These are phyloP conservation scores for Stemphylium lycopersici DNA, from an alignment of 2,329 filamentous ascomycete species.

Conservation along the genomic window DNA sequence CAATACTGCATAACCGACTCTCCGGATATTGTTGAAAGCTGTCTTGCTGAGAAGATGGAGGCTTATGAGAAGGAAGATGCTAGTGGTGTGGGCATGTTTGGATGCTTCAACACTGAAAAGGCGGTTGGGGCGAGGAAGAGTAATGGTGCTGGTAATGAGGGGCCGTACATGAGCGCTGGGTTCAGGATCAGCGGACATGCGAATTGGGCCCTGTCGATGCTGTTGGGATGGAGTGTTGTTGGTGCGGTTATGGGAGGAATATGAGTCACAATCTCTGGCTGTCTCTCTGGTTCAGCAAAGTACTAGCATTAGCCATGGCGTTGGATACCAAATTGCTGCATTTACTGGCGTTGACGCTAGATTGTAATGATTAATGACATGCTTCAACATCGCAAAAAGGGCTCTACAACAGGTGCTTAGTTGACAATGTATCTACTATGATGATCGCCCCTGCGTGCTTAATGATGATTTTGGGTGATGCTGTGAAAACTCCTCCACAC, in stretches of 20 bases:
- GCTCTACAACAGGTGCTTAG: too few relatives aligned
- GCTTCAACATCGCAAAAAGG: too few relatives aligned
- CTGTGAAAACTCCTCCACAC: background rate
- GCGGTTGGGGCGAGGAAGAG: slow-evolving; percentile 10
- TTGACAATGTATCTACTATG: background rate
- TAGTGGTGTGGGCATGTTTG: slow-evolving; percentile 7
- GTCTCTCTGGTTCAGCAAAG: background rate
- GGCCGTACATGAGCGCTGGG: slow-evolving; percentile 14
- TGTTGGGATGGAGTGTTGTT: slow-evolving; percentile 19
- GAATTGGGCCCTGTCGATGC: slow-evolving; percentile 7
- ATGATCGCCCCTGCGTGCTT: background rate
- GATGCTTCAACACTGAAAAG: slow-evolving; percentile 20
- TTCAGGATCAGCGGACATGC: slow-evolving; percentile 3
- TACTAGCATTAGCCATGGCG: background rate
- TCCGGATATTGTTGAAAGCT: slow-evolving; percentile 15
- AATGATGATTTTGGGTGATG: background rate
- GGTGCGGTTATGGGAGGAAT: slow-evolving; percentile 7
- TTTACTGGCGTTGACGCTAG: background rate
- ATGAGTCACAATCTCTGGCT: background rate
- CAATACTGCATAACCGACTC: slow-evolving; percentile 33
- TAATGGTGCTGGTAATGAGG: slow-evolving; percentile 1
- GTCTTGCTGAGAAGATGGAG: slow-evolving; percentile 20
- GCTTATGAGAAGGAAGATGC: slow-evolving; percentile 9
- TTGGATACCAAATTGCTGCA: background rate
- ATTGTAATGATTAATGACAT: background rate